Evolutionary conservation across 495 filamentous ascomycete species (phyloP).

Genomic region (Aspergillus conjunctus): DNA sequence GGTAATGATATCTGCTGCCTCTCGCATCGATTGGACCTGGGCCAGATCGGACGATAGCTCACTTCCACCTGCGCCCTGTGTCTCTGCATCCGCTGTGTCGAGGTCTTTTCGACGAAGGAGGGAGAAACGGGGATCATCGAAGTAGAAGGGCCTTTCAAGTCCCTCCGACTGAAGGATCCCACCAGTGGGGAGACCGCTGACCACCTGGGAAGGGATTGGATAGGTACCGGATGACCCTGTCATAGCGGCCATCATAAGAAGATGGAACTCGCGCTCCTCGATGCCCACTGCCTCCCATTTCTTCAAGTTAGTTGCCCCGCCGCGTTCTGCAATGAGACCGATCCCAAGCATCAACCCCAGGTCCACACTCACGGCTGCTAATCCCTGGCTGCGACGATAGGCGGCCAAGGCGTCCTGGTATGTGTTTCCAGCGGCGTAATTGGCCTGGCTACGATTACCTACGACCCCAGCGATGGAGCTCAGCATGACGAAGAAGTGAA

Average conservation of each 20-base stretch:
- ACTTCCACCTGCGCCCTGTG: neutral
- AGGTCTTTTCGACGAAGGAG: neutral
- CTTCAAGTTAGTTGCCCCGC: neutral
- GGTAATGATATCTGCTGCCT: neutral
- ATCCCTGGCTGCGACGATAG: constrained; percentile 31
- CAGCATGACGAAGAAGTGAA: constrained; percentile 48
- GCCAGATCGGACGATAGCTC: neutral
- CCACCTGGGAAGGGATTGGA: neutral
- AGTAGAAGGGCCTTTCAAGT: constrained; percentile 3
- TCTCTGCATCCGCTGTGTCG: neutral
- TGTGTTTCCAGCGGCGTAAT: constrained; percentile 39
- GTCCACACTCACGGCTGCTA: constrained; percentile 30
- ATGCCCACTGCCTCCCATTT: neutral
- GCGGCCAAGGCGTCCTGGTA: constrained; percentile 37
- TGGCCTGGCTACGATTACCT: constrained; percentile 37
- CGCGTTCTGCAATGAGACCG: constrained; percentile 30
- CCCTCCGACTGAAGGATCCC: neutral
- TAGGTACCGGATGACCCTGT: neutral
- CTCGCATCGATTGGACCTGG: neutral
- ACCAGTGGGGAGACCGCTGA: constrained; percentile 1
- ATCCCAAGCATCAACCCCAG: constrained; percentile 35
- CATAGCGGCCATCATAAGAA: neutral
- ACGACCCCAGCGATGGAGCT: constrained; percentile 26
- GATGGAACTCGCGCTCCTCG: neutral
- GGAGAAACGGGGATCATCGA: constrained; percentile 5